Conservation (phyloP, 495 filamentous ascomycete species). For the Geopyxis carbonaria region DNA sequence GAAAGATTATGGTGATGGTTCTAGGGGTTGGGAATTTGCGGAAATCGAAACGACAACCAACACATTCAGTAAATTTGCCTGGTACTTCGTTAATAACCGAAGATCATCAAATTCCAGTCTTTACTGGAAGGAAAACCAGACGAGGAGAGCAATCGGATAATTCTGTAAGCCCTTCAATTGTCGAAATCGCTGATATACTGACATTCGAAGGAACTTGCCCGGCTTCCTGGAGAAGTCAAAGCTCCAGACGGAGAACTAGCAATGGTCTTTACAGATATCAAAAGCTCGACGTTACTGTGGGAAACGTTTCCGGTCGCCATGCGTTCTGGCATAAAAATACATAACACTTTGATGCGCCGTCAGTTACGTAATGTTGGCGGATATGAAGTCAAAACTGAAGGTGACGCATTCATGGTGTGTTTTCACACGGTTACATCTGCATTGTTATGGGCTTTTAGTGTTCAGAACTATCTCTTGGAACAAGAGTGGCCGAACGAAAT, state of each 20-base stretch:
- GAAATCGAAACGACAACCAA: constrained; percentile 50
- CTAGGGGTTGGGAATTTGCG: constrained; percentile 80
- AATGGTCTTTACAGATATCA: constrained; percentile 98
- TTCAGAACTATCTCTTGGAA: constrained; percentile 71
- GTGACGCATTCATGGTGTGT: constrained; percentile 98
- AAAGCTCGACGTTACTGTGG: constrained; percentile 95
- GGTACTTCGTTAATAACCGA: background rate
- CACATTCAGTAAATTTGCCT: constrained; percentile 11
- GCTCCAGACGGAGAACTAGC: constrained; percentile 77
- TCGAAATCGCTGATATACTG: background rate
- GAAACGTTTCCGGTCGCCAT: constrained; percentile 87
- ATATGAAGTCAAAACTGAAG: constrained; percentile 99
- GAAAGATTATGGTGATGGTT: constrained; percentile 98
- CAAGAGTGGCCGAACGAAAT: constrained; percentile 90
- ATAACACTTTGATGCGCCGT: constrained; percentile 88
- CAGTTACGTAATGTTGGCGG: constrained; percentile 87
- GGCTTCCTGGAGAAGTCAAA: constrained; percentile 76
- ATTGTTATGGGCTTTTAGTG: constrained; percentile 87
- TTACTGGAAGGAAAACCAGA: constrained; percentile 27
- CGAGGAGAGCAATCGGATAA: constrained; percentile 4
- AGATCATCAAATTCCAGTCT: background rate
- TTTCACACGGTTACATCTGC: constrained; percentile 91
- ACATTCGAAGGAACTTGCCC: constrained; percentile 15
- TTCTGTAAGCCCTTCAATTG: constrained; percentile 1
- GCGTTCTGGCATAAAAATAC: constrained; percentile 84